These are phyloP conservation scores for Naematelia aurantialba DNA, from an alignment of 768 basidiomycete genomes.

Conservation along the genomic window DNA sequence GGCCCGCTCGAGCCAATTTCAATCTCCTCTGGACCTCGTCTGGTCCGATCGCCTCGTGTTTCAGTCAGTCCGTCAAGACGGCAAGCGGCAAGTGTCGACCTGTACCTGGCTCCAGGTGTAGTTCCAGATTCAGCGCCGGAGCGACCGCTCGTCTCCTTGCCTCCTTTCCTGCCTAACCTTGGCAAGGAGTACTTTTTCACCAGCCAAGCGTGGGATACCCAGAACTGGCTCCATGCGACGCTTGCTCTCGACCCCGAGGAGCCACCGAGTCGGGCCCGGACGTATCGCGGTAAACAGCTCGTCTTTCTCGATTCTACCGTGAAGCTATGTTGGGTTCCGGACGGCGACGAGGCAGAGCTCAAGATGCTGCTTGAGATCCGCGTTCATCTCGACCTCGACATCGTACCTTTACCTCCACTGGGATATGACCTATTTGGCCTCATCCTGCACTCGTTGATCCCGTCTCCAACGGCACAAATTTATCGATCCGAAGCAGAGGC, in stretches of 20 bases:
- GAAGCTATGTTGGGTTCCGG: constrained; percentile 23
- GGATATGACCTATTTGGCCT: constrained; percentile 36
- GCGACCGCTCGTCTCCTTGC: not conserved
- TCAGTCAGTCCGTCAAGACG: not conserved
- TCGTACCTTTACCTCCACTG: constrained; percentile 18
- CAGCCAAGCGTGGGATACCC: constrained; percentile 24
- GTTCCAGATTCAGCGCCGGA: not conserved
- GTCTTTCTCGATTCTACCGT: constrained; percentile 22
- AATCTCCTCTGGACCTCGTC: not conserved
- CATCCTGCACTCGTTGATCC: constrained; percentile 39
- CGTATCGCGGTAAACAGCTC: constrained; percentile 10
- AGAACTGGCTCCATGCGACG: constrained; percentile 31
- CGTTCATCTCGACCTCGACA: constrained; percentile 20
- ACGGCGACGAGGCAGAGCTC: constrained; percentile 13
- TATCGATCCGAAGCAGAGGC: constrained; percentile 17
- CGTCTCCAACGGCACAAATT: constrained; percentile 12
- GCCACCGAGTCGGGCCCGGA: constrained; percentile 11
- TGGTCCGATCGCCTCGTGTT: not conserved
- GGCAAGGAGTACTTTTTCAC: constrained; percentile 24
- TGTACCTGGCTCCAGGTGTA: not conserved
- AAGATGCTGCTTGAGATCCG: constrained; percentile 32
- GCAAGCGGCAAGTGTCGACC: not conserved
- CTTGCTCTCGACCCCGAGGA: constrained; percentile 27
- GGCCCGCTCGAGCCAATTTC: constrained; percentile 9
- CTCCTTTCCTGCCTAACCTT: not conserved